Percentiles rank a stretch among this genome's conserved stretches.
Conservation (phyloP, 2,329 filamentous ascomycete species). For the Knufia petricola region DNA sequence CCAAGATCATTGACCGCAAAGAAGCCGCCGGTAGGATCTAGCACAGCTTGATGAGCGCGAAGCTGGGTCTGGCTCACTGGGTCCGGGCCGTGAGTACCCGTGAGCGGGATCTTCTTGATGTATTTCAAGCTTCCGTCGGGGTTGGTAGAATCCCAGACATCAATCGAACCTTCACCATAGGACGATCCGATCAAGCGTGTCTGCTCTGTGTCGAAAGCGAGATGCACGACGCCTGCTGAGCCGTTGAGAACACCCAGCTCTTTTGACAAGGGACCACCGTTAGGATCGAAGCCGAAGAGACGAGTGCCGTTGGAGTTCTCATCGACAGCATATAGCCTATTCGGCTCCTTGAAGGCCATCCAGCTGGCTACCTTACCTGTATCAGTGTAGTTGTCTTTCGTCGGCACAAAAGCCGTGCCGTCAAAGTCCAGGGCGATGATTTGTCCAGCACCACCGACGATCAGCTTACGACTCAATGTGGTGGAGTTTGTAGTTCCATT, state of each 20-base stretch:
- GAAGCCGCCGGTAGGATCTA: slow-evolving; percentile 57
- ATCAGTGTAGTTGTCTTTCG: slow-evolving; percentile 1
- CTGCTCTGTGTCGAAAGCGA: neutral
- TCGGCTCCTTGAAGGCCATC: slow-evolving; percentile 7
- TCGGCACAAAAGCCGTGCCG: neutral
- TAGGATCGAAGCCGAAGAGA: neutral
- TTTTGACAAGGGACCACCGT: neutral
- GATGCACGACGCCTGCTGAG: slow-evolving; percentile 2
- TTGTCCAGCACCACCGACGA: slow-evolving; percentile 1
- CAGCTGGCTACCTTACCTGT: slow-evolving; percentile 5
- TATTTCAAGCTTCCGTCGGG: slow-evolving; percentile 11
- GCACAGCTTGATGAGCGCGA: slow-evolving; percentile 55
- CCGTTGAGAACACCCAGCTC: neutral
- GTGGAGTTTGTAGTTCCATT: too few species aligned
- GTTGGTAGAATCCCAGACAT: neutral
- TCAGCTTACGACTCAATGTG: neutral
- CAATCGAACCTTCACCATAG: slow-evolving; percentile 1
- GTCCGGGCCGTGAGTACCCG: slow-evolving; percentile 29
- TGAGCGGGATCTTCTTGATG: slow-evolving; percentile 16
- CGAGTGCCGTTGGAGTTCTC: neutral
- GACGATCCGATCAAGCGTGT: slow-evolving; percentile 1
- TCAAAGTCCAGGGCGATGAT: neutral
- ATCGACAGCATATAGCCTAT: slow-evolving; percentile 5
- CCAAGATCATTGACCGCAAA: slow-evolving; percentile 58
- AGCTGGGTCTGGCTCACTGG: slow-evolving; percentile 45